phyloP scores from a whole-genome alignment of 352 stramenopile species.

The Saprolegnia parasitica region DNA sequence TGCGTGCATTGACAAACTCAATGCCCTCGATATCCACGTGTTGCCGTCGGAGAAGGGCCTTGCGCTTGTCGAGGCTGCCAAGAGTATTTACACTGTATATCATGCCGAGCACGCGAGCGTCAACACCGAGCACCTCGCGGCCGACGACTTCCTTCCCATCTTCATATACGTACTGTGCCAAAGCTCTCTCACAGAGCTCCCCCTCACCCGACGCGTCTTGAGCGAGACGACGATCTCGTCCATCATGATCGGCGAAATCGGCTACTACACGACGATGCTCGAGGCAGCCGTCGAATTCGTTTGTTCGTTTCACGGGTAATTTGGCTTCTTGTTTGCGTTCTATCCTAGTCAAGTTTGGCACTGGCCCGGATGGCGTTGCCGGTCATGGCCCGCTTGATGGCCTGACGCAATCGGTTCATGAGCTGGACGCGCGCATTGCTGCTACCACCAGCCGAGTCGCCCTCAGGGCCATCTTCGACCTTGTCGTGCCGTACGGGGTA shows the following conservation, averaged over 20 bases:
- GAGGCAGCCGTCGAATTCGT: slow-evolving; percentile 70
- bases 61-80: slow-evolving; percentile 58
- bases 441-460: not conserved
- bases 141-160: slow-evolving; percentile 75
- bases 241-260: slow-evolving; percentile 71
- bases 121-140: slow-evolving; percentile 38
- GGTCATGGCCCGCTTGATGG: slow-evolving; percentile 16
- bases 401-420: slow-evolving; percentile 7
- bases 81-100: slow-evolving; percentile 68
- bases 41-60: slow-evolving; percentile 60
- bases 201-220: slow-evolving; percentile 57
- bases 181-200: slow-evolving; percentile 48
- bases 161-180: slow-evolving; percentile 68
- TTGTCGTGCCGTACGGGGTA: not conserved
- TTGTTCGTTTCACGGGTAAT: slow-evolving; percentile 33
- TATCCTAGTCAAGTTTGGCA: slow-evolving; percentile 19
- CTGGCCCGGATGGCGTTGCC: not conserved
- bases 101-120: slow-evolving; percentile 39
- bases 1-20: slow-evolving; percentile 41
- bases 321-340: not conserved
- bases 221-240: slow-evolving; percentile 73
- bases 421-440: not conserved
- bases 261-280: slow-evolving; percentile 78
- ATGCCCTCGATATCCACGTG: slow-evolving; percentile 69
- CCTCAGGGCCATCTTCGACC: not conserved